Evolutionary conservation across 2,329 filamentous ascomycete species (phyloP), one percentile per base, ranked within the genome.

Genomic region (Fusarium sp.): DNA sequence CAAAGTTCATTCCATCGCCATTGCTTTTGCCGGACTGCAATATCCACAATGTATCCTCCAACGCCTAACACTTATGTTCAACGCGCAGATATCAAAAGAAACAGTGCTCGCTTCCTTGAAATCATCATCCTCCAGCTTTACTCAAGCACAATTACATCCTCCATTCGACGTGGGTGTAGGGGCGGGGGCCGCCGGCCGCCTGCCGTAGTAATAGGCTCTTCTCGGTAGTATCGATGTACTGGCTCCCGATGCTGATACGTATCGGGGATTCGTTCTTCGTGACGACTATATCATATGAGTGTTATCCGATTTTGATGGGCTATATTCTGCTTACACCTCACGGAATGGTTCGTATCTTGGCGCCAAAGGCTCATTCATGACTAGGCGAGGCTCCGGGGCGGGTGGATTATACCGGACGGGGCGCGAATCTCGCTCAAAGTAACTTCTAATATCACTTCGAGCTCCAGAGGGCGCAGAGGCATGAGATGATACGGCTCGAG

Each of bases 61-160:
- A 73, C 64, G 61, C 67, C 69, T 42, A n/a, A 20, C 20, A 37
- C 35, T 47, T 28, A 41, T 59, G 48, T 29, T 59, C 24, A 52
- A 33, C 35, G 37, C 21, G 48, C n/a, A 55, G 42, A 26, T 15
- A 29, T 29, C 42, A 38, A 46, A 41, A 31, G 20, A 50, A 56
- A 42, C 13, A 37, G 10, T 42, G 33, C 28, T 29, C 33, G 31
- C 55, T 12, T 53, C 24, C 37, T n/a, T 33, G 23, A 33, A 18
- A 31, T 43, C 46, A 31, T 43, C 46, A 39, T 48, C 13, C 28
- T 37, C 31, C 28, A 53, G 57, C 29, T 37, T 77, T 54, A 78
- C 41, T 78, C 77, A 38, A 78, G 74, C 38, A 78, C 75, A 63
- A 78, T 76, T 38, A 78, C 70, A 37, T 78, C 66, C 29, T 76